Conservation (phyloP, 352 stramenopile species). For the Pythium chondricola region DNA sequence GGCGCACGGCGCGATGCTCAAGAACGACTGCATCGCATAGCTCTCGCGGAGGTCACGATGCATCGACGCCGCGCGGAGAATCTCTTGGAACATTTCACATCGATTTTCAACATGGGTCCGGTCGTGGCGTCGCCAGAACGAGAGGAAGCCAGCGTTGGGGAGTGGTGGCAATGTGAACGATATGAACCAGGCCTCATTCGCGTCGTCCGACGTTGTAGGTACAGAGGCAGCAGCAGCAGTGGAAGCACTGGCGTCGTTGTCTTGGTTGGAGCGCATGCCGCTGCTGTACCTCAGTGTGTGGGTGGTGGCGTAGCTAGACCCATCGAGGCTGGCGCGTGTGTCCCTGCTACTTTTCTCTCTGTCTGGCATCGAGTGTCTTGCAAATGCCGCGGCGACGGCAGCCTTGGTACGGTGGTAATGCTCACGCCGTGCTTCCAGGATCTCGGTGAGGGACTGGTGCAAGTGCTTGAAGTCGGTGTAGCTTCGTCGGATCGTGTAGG, state of each 20-base stretch:
- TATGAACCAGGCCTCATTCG: constrained; percentile 41
- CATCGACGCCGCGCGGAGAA: constrained; percentile 42
- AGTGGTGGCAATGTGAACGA: constrained; percentile 63
- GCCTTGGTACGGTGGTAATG: constrained; percentile 32
- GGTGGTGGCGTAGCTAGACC: background rate
- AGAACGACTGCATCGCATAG: constrained; percentile 36
- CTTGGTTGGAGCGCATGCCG: constrained; percentile 11
- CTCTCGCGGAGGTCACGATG: constrained; percentile 28
- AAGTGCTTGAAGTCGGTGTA: constrained; percentile 83
- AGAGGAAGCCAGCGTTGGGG: constrained; percentile 64
- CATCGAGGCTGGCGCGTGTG: constrained; percentile 3
- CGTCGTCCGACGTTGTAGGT: constrained; percentile 1
- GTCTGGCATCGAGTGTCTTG: constrained; percentile 1
- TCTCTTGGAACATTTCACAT: constrained; percentile 65
- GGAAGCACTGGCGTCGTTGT: constrained; percentile 1
- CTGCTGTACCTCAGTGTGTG: constrained; percentile 2
- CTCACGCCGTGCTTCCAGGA: constrained; percentile 53
- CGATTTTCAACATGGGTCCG: constrained; percentile 62
- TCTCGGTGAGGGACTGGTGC: constrained; percentile 55
- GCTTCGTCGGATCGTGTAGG: constrained; percentile 82
- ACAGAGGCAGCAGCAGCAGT: background rate
- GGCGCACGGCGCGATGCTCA: constrained; percentile 52
- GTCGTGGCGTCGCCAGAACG: constrained; percentile 79
- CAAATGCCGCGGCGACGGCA: background rate
- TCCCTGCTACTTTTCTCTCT: background rate